These are phyloP conservation scores for Pythium aristosporum DNA, from an alignment of 352 stramenopile species.

Conservation along the genomic window DNA sequence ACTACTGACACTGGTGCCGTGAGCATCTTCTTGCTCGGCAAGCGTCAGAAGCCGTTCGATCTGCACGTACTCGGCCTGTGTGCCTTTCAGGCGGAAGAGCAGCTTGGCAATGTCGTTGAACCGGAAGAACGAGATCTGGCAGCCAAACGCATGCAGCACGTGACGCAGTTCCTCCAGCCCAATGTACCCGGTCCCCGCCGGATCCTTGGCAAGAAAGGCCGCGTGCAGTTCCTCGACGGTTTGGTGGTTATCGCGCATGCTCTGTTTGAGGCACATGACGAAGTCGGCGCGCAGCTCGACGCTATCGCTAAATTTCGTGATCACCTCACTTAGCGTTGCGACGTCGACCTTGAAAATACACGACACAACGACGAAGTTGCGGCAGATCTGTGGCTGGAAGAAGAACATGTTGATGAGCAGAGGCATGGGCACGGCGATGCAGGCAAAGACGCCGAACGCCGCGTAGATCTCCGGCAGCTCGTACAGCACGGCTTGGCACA, in stretches of 20 bases:
- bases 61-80: constrained; percentile 21
- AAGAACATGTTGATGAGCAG: constrained; percentile 23
- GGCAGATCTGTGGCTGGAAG: constrained; percentile 23
- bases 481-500: constrained; percentile 24
- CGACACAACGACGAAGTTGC: no score
- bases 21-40: constrained; percentile 5
- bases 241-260: no score
- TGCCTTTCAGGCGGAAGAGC: constrained; percentile 21
- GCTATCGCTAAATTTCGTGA: no score
- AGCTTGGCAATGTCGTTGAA: constrained; percentile 30
- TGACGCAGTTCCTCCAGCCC: constrained; percentile 25
- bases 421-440: background rate
- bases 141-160: constrained; percentile 19
- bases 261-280: no score
- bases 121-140: constrained; percentile 26
- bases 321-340: no score
- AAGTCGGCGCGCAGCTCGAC: no score
- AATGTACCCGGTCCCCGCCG: no score
- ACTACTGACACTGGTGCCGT: no score
- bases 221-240: no score
- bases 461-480: constrained; percentile 16
- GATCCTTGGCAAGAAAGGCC: no score
- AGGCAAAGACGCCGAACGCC: background rate
- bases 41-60: constrained; percentile 16
- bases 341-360: no score